phyloP scores from a whole-genome alignment of 225 moss, liverwort and hornwort genomes.

The Polytrichum formosum region DNA sequence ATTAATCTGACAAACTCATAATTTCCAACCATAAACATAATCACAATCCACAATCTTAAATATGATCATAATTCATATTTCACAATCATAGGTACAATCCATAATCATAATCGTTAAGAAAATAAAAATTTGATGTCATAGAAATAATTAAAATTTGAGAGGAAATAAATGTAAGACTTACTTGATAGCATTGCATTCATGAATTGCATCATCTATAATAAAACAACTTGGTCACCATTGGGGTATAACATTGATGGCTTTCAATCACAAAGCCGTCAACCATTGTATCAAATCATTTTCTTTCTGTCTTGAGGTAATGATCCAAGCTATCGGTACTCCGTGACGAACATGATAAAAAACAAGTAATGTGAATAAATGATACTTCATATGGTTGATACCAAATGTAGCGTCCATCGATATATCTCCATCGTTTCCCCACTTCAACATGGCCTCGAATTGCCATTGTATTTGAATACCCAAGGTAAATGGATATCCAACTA shows the following conservation, averaged over 20 bases:
- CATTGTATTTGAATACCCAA: not conserved
- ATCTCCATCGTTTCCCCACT: not conserved
- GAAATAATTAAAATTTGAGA: no score
- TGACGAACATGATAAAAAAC: not conserved
- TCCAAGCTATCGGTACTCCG: not conserved
- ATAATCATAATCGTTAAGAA: no score
- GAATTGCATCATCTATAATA: not conserved
- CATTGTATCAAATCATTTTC: not conserved
- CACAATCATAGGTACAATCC: no score
- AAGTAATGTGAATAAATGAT: not conserved
- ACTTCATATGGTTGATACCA: not conserved
- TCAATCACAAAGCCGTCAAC: not conserved
- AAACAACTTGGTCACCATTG: not conserved
- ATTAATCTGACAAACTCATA: no score
- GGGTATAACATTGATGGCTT: not conserved
- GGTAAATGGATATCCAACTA: not conserved
- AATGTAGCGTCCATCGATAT: not conserved
- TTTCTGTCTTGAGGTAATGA: not conserved
- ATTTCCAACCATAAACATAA: no score
- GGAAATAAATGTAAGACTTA: not conserved
- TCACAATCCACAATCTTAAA: no score
- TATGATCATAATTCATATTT: no score
- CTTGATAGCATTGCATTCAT: not conserved
- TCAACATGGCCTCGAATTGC: not conserved
- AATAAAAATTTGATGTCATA: no score